A percentile compares a stretch with the other conserved stretches of the same genome.
phyloP scores from a whole-genome alignment of 805 yeast species.

The Metschnikowia lochheadii region DNA sequence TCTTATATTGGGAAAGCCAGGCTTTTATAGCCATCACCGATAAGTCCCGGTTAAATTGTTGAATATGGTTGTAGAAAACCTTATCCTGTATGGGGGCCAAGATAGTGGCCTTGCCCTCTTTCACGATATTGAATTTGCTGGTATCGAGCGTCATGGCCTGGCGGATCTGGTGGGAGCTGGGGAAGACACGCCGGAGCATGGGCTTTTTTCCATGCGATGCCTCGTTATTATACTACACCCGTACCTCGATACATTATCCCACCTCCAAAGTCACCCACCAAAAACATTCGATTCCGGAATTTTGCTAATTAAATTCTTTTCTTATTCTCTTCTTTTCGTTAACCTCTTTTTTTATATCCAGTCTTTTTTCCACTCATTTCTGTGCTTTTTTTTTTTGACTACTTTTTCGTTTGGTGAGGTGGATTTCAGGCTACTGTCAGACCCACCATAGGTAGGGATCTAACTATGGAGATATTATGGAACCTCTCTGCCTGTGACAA shows the following conservation, averaged over 20 bases:
- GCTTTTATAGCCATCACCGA: constrained; percentile 83
- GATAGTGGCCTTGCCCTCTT: constrained; percentile 83
- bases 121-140: constrained; percentile 33
- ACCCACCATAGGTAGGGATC: no score
- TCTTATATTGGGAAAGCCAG: constrained; percentile 65
- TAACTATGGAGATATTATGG: no score
- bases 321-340: no score
- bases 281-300: no score
- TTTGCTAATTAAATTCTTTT: no score
- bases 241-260: neutral
- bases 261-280: no score
- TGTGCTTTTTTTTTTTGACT: no score
- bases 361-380: no score
- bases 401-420: no score
- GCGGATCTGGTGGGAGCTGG: neutral
- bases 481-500: no score
- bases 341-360: no score
- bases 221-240: neutral
- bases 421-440: no score
- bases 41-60: constrained; percentile 92
- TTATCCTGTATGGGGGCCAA: constrained; percentile 75
- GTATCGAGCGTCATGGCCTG: constrained; percentile 17
- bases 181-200: constrained; percentile 4
- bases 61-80: constrained; percentile 94
- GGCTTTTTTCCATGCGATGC: constrained; percentile 2